Evolutionary conservation across 106 monocot species (phyloP).

Genomic region (Hemerocallis citrina): DNA sequence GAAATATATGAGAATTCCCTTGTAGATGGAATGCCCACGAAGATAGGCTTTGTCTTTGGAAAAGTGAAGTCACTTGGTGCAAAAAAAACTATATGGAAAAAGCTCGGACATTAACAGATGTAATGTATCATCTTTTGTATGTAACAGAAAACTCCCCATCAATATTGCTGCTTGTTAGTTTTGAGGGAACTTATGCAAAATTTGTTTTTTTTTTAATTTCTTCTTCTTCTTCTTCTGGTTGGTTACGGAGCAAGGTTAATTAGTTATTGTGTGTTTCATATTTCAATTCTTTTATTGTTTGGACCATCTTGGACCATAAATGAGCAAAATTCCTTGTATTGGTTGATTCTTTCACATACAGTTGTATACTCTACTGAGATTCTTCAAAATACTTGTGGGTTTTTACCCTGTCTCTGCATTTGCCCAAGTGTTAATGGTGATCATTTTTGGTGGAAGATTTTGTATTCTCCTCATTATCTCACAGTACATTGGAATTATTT

Average conservation of each 20-base stretch:
- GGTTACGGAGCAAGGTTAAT: neutral
- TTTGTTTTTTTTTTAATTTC: neutral
- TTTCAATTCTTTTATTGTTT: neutral
- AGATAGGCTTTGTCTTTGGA: slow-evolving; percentile 79
- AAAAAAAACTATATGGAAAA: slow-evolving; percentile 80
- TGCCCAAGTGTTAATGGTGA: neutral
- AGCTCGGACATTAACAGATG: slow-evolving; percentile 33
- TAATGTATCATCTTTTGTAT: neutral
- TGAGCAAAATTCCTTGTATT: neutral
- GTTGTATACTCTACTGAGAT: neutral
- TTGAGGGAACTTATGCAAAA: neutral
- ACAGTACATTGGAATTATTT: too few relatives aligned
- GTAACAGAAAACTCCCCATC: neutral
- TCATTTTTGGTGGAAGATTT: neutral
- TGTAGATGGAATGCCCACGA: slow-evolving; percentile 73
- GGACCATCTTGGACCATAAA: neutral
- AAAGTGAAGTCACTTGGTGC: slow-evolving; percentile 73
- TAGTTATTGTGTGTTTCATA: neutral
- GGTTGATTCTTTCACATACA: neutral
- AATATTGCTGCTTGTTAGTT: neutral
- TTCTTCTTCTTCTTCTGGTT: too few relatives aligned
- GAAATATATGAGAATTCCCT: slow-evolving; percentile 91
- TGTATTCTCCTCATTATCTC: too few relatives aligned
- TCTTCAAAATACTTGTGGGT: neutral
- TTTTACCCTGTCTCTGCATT: neutral